phyloP scores from a whole-genome alignment of 306 rosid genomes.

The Lupinus albus region DNA sequence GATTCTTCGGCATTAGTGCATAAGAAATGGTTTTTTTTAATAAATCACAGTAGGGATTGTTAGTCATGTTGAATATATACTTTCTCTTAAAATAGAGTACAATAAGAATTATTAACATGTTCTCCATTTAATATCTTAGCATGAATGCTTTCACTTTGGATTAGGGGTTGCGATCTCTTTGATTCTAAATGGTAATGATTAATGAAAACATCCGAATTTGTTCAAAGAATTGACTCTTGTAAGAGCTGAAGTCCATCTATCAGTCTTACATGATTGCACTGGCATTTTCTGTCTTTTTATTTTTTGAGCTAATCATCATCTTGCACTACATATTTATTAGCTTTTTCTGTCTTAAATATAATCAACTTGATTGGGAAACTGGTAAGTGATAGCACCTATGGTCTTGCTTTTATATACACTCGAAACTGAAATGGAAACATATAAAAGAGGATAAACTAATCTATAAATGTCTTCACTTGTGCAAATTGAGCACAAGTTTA shows the following conservation, averaged over 20 bases:
- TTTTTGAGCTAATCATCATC: neutral
- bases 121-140: neutral
- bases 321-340: neutral
- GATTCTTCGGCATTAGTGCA: neutral
- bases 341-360: neutral
- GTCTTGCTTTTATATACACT: constrained; percentile 6
- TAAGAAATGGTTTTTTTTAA: constrained; percentile 15
- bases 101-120: neutral
- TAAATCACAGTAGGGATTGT: neutral
- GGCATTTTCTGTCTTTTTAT: neutral
- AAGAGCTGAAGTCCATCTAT: neutral
- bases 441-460: constrained; percentile 12
- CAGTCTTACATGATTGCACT: neutral
- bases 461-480: constrained; percentile 25
- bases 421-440: constrained; percentile 9
- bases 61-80: neutral
- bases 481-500: neutral
- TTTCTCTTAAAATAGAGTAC: neutral
- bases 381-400: neutral
- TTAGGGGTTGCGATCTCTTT: neutral
- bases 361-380: neutral
- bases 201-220: neutral
- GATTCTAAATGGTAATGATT: neutral
- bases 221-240: constrained; percentile 9
- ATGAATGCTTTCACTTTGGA: neutral